These are phyloP conservation scores for Entomortierella chlamydospora DNA, from an alignment of 192 early-diverging fungal genomes.

Conservation along the genomic window DNA sequence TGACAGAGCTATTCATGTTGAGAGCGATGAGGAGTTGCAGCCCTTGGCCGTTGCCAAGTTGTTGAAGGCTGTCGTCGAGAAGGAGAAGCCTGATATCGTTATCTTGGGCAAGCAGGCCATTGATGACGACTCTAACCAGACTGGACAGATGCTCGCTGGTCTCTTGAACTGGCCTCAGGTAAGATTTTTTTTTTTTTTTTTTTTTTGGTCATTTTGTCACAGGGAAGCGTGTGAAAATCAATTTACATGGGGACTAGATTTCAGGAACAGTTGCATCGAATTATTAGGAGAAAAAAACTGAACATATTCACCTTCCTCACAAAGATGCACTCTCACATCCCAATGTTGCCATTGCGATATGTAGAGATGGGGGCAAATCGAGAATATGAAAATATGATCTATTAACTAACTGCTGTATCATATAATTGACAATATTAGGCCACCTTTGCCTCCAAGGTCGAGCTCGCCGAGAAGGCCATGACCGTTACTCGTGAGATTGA, in stretches of 20 bases:
- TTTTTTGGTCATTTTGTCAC: neutral
- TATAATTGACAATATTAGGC: conserved; percentile 62
- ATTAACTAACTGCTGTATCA: too few species aligned
- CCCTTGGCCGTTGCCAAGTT: conserved; percentile 94
- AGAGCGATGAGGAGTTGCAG: conserved; percentile 84
- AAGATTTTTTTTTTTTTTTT: conserved; percentile 21
- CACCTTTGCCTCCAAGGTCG: conserved; percentile 97
- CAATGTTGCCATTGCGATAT: too few species aligned
- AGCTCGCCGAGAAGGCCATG: conserved; percentile 73
- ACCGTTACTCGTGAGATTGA: conserved; percentile 97
- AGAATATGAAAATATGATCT: too few species aligned
- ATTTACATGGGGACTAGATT: neutral
- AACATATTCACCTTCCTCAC: too few species aligned
- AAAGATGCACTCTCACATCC: too few species aligned
- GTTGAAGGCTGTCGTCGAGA: conserved; percentile 86
- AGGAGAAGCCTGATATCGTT: conserved; percentile 94
- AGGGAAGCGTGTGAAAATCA: neutral
- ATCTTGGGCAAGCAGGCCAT: conserved; percentile 99
- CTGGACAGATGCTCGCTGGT: conserved; percentile 98
- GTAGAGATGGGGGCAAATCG: too few species aligned
- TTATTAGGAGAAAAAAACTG: neutral
- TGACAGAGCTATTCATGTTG: conserved; percentile 94
- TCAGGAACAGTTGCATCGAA: neutral
- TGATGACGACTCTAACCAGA: conserved; percentile 97
- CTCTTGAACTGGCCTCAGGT: conserved; percentile 93